These are phyloP conservation scores for Metschnikowia dekortorum DNA, from an alignment of 805 yeast genomes.

Conservation along the genomic window DNA sequence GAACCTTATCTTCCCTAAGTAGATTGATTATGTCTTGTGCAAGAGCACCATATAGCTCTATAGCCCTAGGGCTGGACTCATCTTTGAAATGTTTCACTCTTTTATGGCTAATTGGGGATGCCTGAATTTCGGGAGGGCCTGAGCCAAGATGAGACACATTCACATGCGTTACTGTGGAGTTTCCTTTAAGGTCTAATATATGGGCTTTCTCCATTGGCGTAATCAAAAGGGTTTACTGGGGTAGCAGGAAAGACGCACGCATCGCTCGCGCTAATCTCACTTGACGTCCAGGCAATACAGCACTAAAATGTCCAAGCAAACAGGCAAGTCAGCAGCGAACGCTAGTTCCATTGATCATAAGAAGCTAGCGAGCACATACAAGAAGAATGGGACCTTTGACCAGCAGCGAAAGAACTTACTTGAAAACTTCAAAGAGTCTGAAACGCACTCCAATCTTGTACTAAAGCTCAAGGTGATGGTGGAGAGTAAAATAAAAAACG, in stretches of 20 bases:
- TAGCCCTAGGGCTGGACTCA: constrained; percentile 1
- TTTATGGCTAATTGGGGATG: constrained; percentile 3
- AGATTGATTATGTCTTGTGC: background rate
- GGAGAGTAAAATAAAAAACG: constrained; percentile 43
- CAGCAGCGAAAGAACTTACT: constrained; percentile 38
- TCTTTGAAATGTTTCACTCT: constrained; percentile 7
- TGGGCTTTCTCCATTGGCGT: constrained; percentile 2
- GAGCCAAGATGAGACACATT: constrained; percentile 10
- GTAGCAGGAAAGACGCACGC: background rate
- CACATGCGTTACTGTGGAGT: background rate
- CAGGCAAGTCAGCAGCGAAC: background rate
- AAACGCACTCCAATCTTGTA: constrained; percentile 38
- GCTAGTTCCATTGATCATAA: constrained; percentile 26
- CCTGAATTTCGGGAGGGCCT: constrained; percentile 7
- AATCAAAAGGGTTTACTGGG: background rate
- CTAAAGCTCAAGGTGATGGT: constrained; percentile 39
- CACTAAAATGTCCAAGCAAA: background rate
- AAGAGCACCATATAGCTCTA: constrained; percentile 1
- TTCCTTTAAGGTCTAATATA: constrained; percentile 7
- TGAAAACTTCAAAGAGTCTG: constrained; percentile 39
- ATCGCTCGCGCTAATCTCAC: background rate
- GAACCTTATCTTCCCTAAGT: background rate
- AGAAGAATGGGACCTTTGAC: constrained; percentile 49
- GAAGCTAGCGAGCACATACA: constrained; percentile 38
- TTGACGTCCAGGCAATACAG: background rate